Evolutionary conservation across 2,329 filamentous ascomycete species (phyloP).

Genomic region (Clathrospora elynae): DNA sequence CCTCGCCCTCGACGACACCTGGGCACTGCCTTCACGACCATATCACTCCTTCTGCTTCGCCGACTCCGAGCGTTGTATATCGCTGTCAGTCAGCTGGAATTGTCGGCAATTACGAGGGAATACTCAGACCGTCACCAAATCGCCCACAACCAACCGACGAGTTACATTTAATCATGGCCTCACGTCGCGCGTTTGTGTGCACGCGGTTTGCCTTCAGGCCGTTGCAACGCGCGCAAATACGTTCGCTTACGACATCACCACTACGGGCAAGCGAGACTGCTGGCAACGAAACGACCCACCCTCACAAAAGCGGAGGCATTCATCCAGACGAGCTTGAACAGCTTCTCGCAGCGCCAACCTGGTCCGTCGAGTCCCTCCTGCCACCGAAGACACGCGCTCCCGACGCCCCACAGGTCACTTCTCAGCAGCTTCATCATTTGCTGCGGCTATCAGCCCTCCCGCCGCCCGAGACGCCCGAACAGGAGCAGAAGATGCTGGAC

Average conservation of each 20-base stretch:
- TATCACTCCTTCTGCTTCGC: slow-evolving; percentile 3
- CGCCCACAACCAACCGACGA: background rate
- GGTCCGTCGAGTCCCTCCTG: slow-evolving; percentile 81
- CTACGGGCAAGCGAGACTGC: background rate
- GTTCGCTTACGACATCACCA: slow-evolving; percentile 11
- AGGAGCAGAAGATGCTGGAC: slow-evolving; percentile 72
- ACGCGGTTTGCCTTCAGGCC: slow-evolving; percentile 6
- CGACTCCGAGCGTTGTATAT: background rate
- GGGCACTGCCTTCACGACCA: slow-evolving; percentile 17
- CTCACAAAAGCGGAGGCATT: slow-evolving; percentile 17
- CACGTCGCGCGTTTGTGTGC: slow-evolving; percentile 14
- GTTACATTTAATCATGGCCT: slow-evolving; percentile 20
- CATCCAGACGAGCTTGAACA: slow-evolving; percentile 42
- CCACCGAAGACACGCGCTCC: slow-evolving; percentile 50
- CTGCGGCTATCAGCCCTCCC: slow-evolving; percentile 89
- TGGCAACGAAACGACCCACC: background rate
- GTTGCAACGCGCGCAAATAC: slow-evolving; percentile 8
- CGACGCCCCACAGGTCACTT: slow-evolving; percentile 58
- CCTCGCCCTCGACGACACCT: slow-evolving; percentile 32
- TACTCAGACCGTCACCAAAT: too few relatives aligned
- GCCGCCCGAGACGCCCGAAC: slow-evolving; percentile 63
- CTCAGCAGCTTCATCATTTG: slow-evolving; percentile 76
- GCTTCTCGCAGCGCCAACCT: slow-evolving; percentile 71
- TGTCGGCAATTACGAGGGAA: too few relatives aligned
- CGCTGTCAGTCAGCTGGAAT: too few relatives aligned